A percentile compares a stretch with the other conserved stretches of the same genome.
phyloP scores from a whole-genome alignment of 495 filamentous ascomycete genomes.

The Lindgomyces ingoldianus region DNA sequence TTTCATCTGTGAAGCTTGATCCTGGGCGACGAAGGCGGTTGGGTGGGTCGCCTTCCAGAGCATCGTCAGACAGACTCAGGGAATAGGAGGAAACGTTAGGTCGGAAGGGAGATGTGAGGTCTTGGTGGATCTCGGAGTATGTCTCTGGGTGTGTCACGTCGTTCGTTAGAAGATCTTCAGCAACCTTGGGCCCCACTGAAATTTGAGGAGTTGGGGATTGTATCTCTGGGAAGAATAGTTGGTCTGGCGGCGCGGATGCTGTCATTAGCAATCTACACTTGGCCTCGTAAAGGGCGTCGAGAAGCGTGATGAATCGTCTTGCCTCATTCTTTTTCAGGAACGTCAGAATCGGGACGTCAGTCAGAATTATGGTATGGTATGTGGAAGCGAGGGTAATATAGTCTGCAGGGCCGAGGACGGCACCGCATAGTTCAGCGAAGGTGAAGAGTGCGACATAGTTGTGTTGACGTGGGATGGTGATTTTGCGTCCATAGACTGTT shows the following conservation, averaged over 20 bases:
- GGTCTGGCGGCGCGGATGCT: constrained; percentile 61
- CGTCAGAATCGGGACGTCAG: constrained; percentile 59
- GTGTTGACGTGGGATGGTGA: constrained; percentile 55
- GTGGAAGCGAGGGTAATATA: constrained; percentile 70
- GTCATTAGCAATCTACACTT: constrained; percentile 63
- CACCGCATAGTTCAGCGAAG: constrained; percentile 60
- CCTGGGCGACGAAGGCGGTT: constrained; percentile 37
- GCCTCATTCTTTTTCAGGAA: constrained; percentile 69
- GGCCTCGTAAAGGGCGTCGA: constrained; percentile 72
- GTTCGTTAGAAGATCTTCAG: background rate
- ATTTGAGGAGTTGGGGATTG: background rate
- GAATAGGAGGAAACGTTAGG: constrained; percentile 66
- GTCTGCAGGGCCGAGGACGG: constrained; percentile 65
- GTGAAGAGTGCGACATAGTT: constrained; percentile 56
- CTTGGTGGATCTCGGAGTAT: constrained; percentile 69
- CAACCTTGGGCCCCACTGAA: background rate
- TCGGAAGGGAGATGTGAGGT: constrained; percentile 66
- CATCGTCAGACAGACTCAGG: constrained; percentile 37
- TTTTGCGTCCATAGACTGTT: constrained; percentile 60
- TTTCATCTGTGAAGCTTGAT: constrained; percentile 15
- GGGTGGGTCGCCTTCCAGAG: constrained; percentile 49
- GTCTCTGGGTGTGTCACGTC: constrained; percentile 67
- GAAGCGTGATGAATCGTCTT: constrained; percentile 67
- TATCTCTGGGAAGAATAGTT: constrained; percentile 63
- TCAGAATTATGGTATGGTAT: constrained; percentile 68